phyloP scores from a whole-genome alignment of 768 basidiomycete species.

The Lactifluus volemus region DNA sequence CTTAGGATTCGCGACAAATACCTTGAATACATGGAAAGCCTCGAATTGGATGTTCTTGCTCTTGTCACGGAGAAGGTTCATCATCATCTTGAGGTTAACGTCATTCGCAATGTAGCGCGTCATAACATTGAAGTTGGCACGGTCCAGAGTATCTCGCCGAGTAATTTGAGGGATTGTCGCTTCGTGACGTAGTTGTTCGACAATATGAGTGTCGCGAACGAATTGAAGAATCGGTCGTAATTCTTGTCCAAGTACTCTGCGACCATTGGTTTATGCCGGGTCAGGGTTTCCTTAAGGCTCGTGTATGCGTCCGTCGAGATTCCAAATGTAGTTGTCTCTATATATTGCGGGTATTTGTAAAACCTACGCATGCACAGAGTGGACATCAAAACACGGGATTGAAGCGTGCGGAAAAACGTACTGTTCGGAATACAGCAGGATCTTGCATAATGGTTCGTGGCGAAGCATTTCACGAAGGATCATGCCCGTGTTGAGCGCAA shows the following conservation, averaged over 20 bases:
- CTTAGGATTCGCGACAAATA: constrained; percentile 99
- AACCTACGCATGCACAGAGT: constrained; percentile 45
- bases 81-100: constrained; percentile 99
- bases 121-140: constrained; percentile 98
- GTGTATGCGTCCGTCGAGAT: constrained; percentile 97
- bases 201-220: constrained; percentile 86
- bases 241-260: constrained; percentile 95
- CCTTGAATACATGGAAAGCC: constrained; percentile 99
- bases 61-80: constrained; percentile 96
- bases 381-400: not conserved
- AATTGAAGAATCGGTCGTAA: constrained; percentile 95
- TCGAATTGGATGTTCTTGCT: constrained; percentile 99
- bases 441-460: constrained; percentile 85
- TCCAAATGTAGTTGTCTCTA: constrained; percentile 96
- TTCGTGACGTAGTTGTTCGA: constrained; percentile 99
- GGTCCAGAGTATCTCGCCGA: constrained; percentile 98
- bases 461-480: constrained; percentile 94
- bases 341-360: constrained; percentile 93
- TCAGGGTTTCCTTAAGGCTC: constrained; percentile 95
- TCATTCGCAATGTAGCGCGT: constrained; percentile 94
- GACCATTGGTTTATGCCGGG: constrained; percentile 96
- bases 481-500: constrained; percentile 97
- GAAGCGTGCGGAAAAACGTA: constrained; percentile 35
- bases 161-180: constrained; percentile 93
- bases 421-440: constrained; percentile 90